These are phyloP conservation scores for Fusarium vanettenii DNA, from an alignment of 2,329 filamentous ascomycete genomes.

Conservation along the genomic window DNA sequence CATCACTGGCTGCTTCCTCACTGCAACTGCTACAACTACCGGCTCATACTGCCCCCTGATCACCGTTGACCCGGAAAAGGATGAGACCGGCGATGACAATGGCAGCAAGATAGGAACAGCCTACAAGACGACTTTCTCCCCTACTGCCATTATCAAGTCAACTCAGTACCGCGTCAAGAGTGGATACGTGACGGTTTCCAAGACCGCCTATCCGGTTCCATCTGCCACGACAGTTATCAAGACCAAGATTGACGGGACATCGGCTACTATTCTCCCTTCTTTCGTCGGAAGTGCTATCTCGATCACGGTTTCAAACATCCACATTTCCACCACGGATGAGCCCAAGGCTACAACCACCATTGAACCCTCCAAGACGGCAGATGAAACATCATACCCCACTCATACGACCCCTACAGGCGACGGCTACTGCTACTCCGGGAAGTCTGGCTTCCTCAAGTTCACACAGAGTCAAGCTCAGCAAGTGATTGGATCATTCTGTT, in stretches of 20 bases:
- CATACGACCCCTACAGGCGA: constrained; percentile 4
- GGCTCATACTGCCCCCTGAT: background rate
- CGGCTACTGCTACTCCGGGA: background rate
- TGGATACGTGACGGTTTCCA: constrained; percentile 17
- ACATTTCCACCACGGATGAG: background rate
- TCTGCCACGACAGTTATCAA: background rate
- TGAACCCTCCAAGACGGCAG: background rate
- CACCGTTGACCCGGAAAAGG: background rate
- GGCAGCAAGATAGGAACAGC: background rate
- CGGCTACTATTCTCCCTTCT: background rate
- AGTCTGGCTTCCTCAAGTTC: background rate
- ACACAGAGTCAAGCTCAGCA: background rate
- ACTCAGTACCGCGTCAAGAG: background rate
- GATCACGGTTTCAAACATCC: background rate
- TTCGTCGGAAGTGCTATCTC: background rate
- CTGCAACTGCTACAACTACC: constrained; percentile 12
- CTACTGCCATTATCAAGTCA: background rate
- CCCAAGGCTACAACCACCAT: constrained; percentile 14
- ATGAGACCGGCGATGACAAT: constrained; percentile 1
- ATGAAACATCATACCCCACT: constrained; percentile 8
- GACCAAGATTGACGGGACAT: background rate
- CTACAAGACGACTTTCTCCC: constrained; percentile 7
- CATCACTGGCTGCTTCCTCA: constrained; percentile 15
- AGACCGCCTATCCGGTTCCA: constrained; percentile 1
- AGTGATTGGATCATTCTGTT: constrained; percentile 15